phyloP scores from a whole-genome alignment of 1,284 basidiomycete species.

The Ceraceosorus guamensis region DNA sequence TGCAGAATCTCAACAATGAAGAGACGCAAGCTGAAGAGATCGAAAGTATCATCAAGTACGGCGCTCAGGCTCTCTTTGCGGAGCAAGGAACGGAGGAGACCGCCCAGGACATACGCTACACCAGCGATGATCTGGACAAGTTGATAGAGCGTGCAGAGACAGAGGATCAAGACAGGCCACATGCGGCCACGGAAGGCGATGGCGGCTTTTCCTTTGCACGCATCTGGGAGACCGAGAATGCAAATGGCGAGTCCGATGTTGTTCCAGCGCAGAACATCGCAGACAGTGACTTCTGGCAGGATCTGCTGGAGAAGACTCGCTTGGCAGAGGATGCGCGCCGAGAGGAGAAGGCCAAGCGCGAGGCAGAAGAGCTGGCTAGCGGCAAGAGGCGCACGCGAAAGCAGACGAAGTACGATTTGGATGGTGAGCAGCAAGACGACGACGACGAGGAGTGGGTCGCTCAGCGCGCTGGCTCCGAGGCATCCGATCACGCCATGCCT shows the following conservation, averaged over 20 bases:
- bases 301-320: constrained; percentile 40
- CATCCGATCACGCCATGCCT: no score
- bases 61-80: constrained; percentile 46
- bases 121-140: constrained; percentile 43
- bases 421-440: constrained; percentile 1
- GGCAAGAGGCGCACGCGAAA: background rate
- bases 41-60: constrained; percentile 46
- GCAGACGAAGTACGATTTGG: background rate
- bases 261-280: constrained; percentile 8
- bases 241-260: constrained; percentile 11
- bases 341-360: background rate
- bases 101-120: constrained; percentile 41
- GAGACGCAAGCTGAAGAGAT: constrained; percentile 35
- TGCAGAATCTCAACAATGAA: constrained; percentile 36
- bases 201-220: constrained; percentile 44
- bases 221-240: constrained; percentile 42
- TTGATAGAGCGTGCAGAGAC: constrained; percentile 38
- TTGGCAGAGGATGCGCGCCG: constrained; percentile 10
- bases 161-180: constrained; percentile 7
- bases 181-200: constrained; percentile 8
- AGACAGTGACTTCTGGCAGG: constrained; percentile 40
- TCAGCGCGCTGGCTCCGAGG: no score
- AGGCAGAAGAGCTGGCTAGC: background rate
- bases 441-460: no score
- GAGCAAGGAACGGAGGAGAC: constrained; percentile 38